Conservation (phyloP, 2,329 filamentous ascomycete species). For the Samsoniella hepiali region DNA sequence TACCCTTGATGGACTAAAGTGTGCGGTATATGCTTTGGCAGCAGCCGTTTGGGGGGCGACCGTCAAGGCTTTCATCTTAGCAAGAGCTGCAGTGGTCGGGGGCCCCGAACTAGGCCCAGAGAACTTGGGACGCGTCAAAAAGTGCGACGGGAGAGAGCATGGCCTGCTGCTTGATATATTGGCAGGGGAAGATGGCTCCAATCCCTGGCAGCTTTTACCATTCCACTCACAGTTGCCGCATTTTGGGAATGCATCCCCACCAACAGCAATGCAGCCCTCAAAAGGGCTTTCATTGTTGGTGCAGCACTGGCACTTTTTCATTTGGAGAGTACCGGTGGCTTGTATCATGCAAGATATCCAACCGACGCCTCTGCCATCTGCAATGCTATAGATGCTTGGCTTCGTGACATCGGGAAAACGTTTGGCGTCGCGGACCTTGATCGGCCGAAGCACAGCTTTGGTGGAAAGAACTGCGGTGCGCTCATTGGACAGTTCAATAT, state of each 20-base stretch:
- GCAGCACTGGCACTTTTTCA: constrained; percentile 40
- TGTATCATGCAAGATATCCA: constrained; percentile 51
- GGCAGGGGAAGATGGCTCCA: neutral
- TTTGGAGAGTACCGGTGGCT: constrained; percentile 43
- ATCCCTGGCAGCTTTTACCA: constrained; percentile 35
- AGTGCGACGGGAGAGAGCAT: neutral
- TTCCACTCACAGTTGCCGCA: constrained; percentile 54
- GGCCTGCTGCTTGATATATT: neutral
- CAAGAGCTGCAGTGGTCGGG: neutral
- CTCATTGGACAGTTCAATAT: neutral
- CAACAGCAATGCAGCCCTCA: constrained; percentile 43
- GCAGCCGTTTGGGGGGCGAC: neutral
- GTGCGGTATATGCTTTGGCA: neutral
- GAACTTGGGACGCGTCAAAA: neutral
- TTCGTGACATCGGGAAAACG: constrained; percentile 41
- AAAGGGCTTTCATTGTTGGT: constrained; percentile 43
- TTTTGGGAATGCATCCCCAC: constrained; percentile 40
- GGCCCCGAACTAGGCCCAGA: neutral
- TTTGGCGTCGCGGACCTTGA: constrained; percentile 41
- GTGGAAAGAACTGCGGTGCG: neutral
- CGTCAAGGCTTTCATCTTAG: neutral
- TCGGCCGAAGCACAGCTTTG: constrained; percentile 36
- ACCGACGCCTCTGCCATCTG: constrained; percentile 42
- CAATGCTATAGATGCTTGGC: constrained; percentile 39
- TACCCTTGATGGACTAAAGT: neutral